Evolutionary conservation across 2,329 filamentous ascomycete species (phyloP).

Genomic region (Aureobasidium sp.): DNA sequence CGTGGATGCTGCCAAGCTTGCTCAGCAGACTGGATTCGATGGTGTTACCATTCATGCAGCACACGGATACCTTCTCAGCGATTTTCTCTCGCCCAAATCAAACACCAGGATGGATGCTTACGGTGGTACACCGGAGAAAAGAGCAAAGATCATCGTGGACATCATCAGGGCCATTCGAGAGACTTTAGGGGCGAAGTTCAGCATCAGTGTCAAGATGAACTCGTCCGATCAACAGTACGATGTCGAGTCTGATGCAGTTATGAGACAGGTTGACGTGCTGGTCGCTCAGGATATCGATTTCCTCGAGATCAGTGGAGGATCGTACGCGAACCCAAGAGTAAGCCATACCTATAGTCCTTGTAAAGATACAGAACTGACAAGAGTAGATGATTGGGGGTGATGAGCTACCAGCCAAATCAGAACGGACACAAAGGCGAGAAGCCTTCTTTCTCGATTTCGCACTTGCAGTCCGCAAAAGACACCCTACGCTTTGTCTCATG

Average conservation of each 20-base stretch:
- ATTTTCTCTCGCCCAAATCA: constrained; percentile 33
- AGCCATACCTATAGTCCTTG: neutral
- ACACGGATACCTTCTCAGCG: constrained; percentile 42
- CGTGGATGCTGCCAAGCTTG: constrained; percentile 43
- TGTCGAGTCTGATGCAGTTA: constrained; percentile 35
- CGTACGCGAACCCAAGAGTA: constrained; percentile 9
- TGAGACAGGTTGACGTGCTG: constrained; percentile 49
- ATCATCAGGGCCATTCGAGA: constrained; percentile 36
- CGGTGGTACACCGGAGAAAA: constrained; percentile 37
- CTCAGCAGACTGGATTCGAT: constrained; percentile 43
- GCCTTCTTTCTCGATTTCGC: constrained; percentile 62
- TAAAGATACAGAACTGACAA: constrained; percentile 10
- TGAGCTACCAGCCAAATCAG: constrained; percentile 29
- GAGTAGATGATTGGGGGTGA: constrained; percentile 28
- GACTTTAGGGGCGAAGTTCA: constrained; percentile 34
- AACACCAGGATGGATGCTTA: constrained; percentile 42
- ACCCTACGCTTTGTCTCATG: constrained; percentile 21
- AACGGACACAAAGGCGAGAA: constrained; percentile 40
- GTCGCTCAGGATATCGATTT: constrained; percentile 51
- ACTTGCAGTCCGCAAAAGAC: constrained; percentile 20
- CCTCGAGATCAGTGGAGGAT: constrained; percentile 59
- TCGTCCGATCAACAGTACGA: constrained; percentile 35
- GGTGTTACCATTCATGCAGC: constrained; percentile 47
- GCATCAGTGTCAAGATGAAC: constrained; percentile 44
- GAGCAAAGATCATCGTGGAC: constrained; percentile 37